Percentiles rank a stretch among this genome's conserved stretches.
Evolutionary conservation across 2,329 filamentous ascomycete genomes (phyloP).

Genomic region (Magnaporthiopsis incrustans): DNA sequence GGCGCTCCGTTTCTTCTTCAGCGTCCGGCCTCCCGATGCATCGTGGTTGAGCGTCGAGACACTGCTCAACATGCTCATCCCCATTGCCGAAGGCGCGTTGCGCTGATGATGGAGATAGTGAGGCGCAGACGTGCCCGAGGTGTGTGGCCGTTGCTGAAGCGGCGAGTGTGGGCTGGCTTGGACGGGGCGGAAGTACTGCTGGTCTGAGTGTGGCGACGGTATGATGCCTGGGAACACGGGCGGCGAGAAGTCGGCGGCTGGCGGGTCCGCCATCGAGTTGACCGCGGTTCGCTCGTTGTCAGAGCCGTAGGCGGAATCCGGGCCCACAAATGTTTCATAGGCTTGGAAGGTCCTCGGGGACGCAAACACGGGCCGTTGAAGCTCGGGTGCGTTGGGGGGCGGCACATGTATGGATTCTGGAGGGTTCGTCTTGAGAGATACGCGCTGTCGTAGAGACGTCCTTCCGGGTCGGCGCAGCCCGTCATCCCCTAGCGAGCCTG

Average conservation of each 20-base stretch:
- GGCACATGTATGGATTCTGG: conserved; percentile 49
- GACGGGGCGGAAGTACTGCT: conserved; percentile 54
- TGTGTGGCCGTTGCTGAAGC: conserved; percentile 52
- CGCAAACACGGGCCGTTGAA: conserved; percentile 23
- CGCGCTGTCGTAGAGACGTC: conserved; percentile 43
- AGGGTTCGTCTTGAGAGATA: conserved; percentile 44
- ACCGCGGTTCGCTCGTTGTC: conserved; percentile 34
- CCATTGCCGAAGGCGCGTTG: conserved; percentile 44
- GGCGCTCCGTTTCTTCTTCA: conserved; percentile 61
- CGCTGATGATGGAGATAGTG: conserved; percentile 31
- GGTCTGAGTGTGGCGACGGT: conserved; percentile 42
- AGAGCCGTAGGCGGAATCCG: conserved; percentile 41
- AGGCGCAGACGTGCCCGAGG: conserved; percentile 31
- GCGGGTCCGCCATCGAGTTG: conserved; percentile 26
- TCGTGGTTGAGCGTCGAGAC: conserved; percentile 39
- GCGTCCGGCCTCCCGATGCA: conserved; percentile 24
- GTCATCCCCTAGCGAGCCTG: background rate
- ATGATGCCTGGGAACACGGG: conserved; percentile 30
- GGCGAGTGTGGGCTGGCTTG: conserved; percentile 56
- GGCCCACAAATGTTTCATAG: conserved; percentile 20
- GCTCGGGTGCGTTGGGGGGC: conserved; percentile 27
- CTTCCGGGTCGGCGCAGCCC: conserved; percentile 17
- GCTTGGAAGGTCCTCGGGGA: conserved; percentile 22
- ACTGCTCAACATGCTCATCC: conserved; percentile 51
- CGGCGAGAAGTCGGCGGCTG: conserved; percentile 25